These are phyloP conservation scores for Aegilops sharonensis DNA, from an alignment of 176 grass and related monocot genomes.

Conservation along the genomic window DNA sequence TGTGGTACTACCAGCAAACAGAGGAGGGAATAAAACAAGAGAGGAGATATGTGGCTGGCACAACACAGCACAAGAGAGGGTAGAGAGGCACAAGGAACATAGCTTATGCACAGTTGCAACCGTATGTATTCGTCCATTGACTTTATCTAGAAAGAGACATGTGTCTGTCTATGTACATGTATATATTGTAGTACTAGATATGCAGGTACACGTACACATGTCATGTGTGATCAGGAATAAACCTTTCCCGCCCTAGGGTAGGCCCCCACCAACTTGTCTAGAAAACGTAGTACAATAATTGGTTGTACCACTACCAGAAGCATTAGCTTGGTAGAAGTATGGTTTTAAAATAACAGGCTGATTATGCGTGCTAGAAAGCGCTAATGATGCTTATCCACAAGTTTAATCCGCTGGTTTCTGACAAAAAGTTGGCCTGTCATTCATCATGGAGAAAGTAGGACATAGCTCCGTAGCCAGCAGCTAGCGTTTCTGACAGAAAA, in stretches of 20 bases:
- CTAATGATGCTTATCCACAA: slow-evolving; percentile 43
- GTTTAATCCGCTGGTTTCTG: slow-evolving; percentile 35
- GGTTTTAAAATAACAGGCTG: slow-evolving; percentile 30
- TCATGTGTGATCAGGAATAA: slow-evolving; percentile 34
- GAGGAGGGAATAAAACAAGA: slow-evolving; percentile 47
- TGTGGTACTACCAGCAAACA: slow-evolving; percentile 51
- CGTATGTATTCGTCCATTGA: slow-evolving; percentile 71
- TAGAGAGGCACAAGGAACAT: slow-evolving; percentile 49
- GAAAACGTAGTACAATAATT: slow-evolving; percentile 22
- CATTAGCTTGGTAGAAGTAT: slow-evolving; percentile 11
- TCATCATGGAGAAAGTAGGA: slow-evolving; percentile 22
- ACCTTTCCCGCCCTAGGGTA: slow-evolving; percentile 5
- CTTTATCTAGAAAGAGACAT: slow-evolving; percentile 59
- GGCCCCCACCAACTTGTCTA: slow-evolving; percentile 27
- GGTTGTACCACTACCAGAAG: not conserved
- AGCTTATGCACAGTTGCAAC: slow-evolving; percentile 43
- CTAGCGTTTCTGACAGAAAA: slow-evolving; percentile 24
- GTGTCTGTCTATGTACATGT: slow-evolving; percentile 28
- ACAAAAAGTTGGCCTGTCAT: slow-evolving; percentile 34
- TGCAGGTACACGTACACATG: slow-evolving; percentile 27
- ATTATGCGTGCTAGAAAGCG: slow-evolving; percentile 43
- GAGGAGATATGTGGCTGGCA: slow-evolving; percentile 26
- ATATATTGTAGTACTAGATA: slow-evolving; percentile 9
- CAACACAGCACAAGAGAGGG: not conserved
- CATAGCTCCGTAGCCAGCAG: slow-evolving; percentile 35